Conservation (phyloP, 345 rosid species). For the Citrus reticulata region DNA sequence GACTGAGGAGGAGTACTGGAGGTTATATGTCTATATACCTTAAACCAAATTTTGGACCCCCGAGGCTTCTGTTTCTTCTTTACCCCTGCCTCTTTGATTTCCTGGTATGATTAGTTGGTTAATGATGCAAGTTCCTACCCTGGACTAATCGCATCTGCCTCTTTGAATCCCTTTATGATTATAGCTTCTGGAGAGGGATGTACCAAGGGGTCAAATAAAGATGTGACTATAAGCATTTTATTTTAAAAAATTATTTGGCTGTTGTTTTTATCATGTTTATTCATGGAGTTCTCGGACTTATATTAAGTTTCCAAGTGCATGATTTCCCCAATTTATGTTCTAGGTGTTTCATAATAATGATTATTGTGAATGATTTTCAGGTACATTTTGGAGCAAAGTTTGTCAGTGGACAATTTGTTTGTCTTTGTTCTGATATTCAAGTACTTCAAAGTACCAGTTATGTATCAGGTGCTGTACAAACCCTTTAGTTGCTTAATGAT, state of each 20-base stretch:
- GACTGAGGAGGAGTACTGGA: not conserved
- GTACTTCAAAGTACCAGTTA: constrained; percentile 86
- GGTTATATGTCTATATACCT: not conserved
- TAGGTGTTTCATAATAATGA: not conserved
- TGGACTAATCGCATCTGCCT: not conserved
- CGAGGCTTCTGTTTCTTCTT: not conserved
- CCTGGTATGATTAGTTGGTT: not conserved
- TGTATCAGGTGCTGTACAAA: constrained; percentile 70
- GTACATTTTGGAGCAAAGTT: constrained; percentile 92
- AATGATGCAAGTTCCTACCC: not conserved
- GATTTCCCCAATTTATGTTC: not conserved
- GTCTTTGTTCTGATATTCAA: constrained; percentile 91
- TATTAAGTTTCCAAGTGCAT: constrained; percentile 1
- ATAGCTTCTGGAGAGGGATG: not conserved
- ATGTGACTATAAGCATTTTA: not conserved
- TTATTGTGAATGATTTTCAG: constrained; percentile 42
- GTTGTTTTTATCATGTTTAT: not conserved
- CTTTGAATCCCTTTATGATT: not conserved
- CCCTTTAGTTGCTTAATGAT: constrained; percentile 4
- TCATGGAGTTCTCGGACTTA: not conserved
- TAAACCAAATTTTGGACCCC: not conserved
- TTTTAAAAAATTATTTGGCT: not conserved
- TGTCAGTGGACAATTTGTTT: constrained; percentile 94
- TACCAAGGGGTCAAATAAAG: not conserved
- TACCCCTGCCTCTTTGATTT: not conserved